Conservation (phyloP, 208 protist genomes). For the Wallacemonas sp. region DNA sequence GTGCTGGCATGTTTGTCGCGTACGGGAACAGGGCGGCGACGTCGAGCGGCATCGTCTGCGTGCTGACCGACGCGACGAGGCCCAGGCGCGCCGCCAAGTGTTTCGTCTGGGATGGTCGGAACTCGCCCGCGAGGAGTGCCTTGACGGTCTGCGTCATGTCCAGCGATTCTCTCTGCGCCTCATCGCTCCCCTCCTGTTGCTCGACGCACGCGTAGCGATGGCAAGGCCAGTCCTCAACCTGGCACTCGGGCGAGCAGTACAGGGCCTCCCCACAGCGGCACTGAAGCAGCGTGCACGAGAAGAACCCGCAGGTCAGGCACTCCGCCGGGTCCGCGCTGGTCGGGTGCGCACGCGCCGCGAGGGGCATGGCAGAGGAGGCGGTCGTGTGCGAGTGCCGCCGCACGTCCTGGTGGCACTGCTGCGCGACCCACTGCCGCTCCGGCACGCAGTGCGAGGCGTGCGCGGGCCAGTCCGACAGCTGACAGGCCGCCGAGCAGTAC, state of each 20-base stretch:
- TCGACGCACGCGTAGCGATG: conserved; percentile 6
- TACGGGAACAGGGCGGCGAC: background rate
- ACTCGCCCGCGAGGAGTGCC: conserved; percentile 1
- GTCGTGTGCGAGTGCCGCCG: background rate
- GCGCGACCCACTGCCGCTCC: conserved; percentile 7
- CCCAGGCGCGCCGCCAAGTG: background rate
- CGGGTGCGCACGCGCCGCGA: conserved; percentile 5
- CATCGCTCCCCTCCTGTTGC: background rate
- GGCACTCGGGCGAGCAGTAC: conserved; percentile 26
- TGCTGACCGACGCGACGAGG: background rate
- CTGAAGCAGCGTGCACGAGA: conserved; percentile 20
- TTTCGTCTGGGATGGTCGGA: background rate
- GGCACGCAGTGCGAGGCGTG: conserved; percentile 24
- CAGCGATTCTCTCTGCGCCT: background rate
- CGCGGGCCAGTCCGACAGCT: conserved; percentile 45
- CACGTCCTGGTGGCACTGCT: conserved; percentile 8
- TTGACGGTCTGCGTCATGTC: conserved; percentile 8
- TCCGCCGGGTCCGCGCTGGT: background rate
- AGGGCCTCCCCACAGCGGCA: conserved; percentile 29
- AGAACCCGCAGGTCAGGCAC: conserved; percentile 12
- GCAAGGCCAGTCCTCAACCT: conserved; percentile 23
- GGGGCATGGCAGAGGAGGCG: conserved; percentile 10
- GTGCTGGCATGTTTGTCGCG: background rate
- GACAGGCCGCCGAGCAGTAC: conserved; percentile 46
- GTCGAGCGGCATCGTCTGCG: conserved; percentile 6